These are phyloP conservation scores for Pistacia integerrima DNA, from an alignment of 345 rosid genomes.

Conservation along the genomic window DNA sequence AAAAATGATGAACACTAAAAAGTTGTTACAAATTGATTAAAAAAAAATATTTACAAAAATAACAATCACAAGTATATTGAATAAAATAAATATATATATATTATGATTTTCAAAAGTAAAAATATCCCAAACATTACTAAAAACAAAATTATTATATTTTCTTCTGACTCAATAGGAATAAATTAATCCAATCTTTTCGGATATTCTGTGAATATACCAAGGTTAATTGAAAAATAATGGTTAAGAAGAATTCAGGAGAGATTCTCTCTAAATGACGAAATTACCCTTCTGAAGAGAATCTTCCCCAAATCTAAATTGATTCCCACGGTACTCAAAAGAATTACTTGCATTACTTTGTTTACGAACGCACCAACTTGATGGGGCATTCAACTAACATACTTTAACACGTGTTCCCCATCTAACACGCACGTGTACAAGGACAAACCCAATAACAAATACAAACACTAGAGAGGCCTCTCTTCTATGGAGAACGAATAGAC, in stretches of 20 bases:
- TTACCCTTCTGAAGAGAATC: conserved; percentile 4
- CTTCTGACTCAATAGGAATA: not conserved
- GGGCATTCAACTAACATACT: not conserved
- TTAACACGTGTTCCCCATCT: not conserved
- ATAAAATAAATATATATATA: not conserved
- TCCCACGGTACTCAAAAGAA: not conserved
- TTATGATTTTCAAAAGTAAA: not conserved
- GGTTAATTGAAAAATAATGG: not conserved
- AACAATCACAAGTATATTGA: no score
- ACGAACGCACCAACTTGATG: not conserved
- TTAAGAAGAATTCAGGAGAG: not conserved
- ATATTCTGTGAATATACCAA: not conserved
- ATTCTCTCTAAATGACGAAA: not conserved
- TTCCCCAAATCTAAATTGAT: not conserved
- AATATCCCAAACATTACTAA: no score
- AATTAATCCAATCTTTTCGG: not conserved
- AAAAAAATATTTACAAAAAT: no score
- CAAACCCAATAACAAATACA: no score
- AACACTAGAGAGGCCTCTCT: no score
- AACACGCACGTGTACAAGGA: not conserved
- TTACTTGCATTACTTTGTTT: not conserved
- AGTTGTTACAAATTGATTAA: no score
- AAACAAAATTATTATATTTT: not conserved
- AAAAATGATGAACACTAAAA: no score
- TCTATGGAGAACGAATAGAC: no score